Conservation (phyloP, 805 yeast species). For the Teunomyces tritomae region DNA sequence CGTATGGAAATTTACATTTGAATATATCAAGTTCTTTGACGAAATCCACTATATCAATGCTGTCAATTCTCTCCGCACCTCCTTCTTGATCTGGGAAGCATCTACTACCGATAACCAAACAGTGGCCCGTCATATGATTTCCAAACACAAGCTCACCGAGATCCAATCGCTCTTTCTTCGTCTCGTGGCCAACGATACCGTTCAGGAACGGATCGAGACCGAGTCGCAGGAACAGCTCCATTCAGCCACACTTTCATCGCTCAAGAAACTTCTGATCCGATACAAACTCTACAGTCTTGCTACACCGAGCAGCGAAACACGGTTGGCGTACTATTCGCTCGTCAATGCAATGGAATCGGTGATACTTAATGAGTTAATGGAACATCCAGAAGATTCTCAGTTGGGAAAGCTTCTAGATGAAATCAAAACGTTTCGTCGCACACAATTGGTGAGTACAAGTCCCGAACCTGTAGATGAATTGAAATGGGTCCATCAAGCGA, state of each 20-base stretch:
- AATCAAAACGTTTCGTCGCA: constrained; percentile 6
- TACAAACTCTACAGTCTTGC: constrained; percentile 24
- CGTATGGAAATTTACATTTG: constrained; percentile 41
- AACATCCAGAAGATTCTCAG: neutral
- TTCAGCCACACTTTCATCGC: constrained; percentile 22
- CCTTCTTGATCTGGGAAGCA: constrained; percentile 39
- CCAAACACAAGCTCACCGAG: constrained; percentile 14
- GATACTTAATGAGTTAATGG: constrained; percentile 5
- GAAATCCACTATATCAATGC: constrained; percentile 22
- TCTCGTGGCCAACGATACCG: constrained; percentile 15
- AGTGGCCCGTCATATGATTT: constrained; percentile 14
- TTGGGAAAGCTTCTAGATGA: constrained; percentile 1
- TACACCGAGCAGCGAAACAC: constrained; percentile 9
- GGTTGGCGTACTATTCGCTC: constrained; percentile 14
- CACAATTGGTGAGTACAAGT: constrained; percentile 5
- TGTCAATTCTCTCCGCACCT: constrained; percentile 21
- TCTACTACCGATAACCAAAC: constrained; percentile 14
- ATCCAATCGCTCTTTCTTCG: constrained; percentile 26
- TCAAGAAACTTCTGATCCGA: constrained; percentile 33
- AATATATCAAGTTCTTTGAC: constrained; percentile 22
- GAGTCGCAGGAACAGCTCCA: constrained; percentile 10
- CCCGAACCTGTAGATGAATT: neutral
- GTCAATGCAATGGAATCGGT: constrained; percentile 14
- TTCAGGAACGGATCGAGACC: constrained; percentile 12
- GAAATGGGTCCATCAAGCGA: constrained; percentile 1